Conservation (phyloP, 2,329 filamentous ascomycete species). For the Malbranchea cinnamomea region DNA sequence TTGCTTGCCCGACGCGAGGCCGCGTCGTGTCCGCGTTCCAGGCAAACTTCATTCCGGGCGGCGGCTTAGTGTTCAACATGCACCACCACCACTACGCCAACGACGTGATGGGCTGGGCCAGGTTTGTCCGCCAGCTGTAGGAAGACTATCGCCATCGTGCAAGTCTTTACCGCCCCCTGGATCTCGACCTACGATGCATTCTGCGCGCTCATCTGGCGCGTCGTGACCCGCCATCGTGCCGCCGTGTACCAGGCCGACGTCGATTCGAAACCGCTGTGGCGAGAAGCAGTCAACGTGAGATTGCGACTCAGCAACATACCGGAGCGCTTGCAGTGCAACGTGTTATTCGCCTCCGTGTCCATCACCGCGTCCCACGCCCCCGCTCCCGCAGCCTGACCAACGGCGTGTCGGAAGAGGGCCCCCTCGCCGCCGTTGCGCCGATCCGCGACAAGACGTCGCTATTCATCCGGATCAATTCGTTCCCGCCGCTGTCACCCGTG, state of each 20-base stretch:
- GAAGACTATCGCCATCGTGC: constrained; percentile 27
- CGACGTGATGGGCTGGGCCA: constrained; percentile 30
- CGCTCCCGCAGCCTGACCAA: too few relatives aligned
- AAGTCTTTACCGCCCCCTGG: constrained; percentile 23
- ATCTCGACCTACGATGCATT: constrained; percentile 35
- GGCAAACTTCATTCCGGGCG: constrained; percentile 28
- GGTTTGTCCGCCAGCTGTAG: constrained; percentile 25
- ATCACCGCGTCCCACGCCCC: too few relatives aligned
- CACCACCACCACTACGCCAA: constrained; percentile 31
- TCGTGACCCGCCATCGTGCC: constrained; percentile 21
- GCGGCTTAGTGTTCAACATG: constrained; percentile 29
- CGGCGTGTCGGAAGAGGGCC: too few relatives aligned
- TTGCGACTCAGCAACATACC: too few relatives aligned
- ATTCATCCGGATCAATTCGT: too few relatives aligned
- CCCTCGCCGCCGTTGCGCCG: too few relatives aligned
- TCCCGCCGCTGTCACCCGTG: too few relatives aligned
- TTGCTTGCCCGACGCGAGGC: constrained; percentile 20
- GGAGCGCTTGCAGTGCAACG: too few relatives aligned
- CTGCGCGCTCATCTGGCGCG: constrained; percentile 29
- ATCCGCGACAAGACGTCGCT: too few relatives aligned
- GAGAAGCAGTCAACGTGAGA: too few relatives aligned
- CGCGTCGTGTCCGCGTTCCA: constrained; percentile 26
- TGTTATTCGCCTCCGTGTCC: too few relatives aligned
- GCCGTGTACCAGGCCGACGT: constrained; percentile 19
- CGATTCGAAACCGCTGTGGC: background rate